phyloP scores from a whole-genome alignment of 257 asterid genomes.

The Echium plantagineum region DNA sequence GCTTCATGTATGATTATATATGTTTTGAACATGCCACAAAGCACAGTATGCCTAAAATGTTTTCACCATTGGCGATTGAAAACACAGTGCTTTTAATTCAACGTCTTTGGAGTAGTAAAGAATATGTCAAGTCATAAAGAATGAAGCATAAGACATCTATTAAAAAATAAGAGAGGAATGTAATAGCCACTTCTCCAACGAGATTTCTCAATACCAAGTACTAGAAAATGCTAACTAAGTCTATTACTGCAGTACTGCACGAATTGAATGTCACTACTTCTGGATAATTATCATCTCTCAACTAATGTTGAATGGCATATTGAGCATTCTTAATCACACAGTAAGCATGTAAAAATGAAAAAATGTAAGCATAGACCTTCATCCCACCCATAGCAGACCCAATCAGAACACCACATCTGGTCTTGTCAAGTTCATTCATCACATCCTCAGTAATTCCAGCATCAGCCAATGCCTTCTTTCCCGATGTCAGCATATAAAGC shows the following conservation, averaged over 20 bases:
- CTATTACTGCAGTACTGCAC: background rate
- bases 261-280: background rate
- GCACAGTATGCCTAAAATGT: background rate
- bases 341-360: background rate
- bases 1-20: background rate
- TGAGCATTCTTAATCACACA: too few relatives aligned
- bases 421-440: constrained; percentile 24
- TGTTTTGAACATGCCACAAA: too few relatives aligned
- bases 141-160: too few relatives aligned
- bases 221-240: background rate
- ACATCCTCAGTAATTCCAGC: constrained; percentile 30
- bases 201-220: background rate
- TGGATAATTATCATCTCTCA: background rate
- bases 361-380: constrained; percentile 16
- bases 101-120: too few relatives aligned
- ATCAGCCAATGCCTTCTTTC: constrained; percentile 40
- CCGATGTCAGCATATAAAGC: constrained; percentile 36
- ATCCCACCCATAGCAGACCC: constrained; percentile 14
- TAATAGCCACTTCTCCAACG: too few relatives aligned
- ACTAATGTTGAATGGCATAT: background rate
- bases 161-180: too few relatives aligned
- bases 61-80: background rate
- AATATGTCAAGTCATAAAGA: too few relatives aligned
- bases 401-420: constrained; percentile 34
- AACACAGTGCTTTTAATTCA: too few relatives aligned